Conservation (phyloP, 495 filamentous ascomycete genomes). For the Hyaloscypha finlandica region DNA sequence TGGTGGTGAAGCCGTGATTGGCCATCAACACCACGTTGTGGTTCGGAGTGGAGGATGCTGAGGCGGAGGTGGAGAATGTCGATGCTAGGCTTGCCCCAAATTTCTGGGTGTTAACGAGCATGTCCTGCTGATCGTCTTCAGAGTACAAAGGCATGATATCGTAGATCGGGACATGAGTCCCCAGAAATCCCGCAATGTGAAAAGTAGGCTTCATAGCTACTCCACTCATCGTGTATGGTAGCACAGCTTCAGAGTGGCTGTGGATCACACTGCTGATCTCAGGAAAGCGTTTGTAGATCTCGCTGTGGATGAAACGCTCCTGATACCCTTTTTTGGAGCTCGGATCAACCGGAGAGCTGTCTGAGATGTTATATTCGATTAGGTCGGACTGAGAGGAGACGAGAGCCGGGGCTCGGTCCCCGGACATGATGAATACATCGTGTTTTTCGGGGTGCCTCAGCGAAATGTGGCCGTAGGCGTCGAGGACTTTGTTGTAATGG, state of each 20-base stretch:
- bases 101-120: slow-evolving; percentile 42
- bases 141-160: slow-evolving; percentile 37
- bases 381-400: slow-evolving; percentile 46
- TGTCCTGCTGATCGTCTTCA: slow-evolving; percentile 35
- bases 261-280: slow-evolving; percentile 48
- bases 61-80: slow-evolving; percentile 14
- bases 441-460: slow-evolving; percentile 47
- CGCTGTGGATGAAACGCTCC: slow-evolving; percentile 55
- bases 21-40: slow-evolving; percentile 48
- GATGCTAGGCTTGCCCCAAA: slow-evolving; percentile 39
- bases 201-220: slow-evolving; percentile 43
- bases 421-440: slow-evolving; percentile 47
- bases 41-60: slow-evolving; percentile 1
- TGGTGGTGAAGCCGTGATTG: slow-evolving; percentile 49
- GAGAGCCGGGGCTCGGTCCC: slow-evolving; percentile 45
- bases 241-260: slow-evolving; percentile 47
- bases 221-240: slow-evolving; percentile 46
- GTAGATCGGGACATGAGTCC: slow-evolving; percentile 35
- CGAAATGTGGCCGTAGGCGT: slow-evolving; percentile 55
- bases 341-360: slow-evolving; percentile 42
- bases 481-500: slow-evolving; percentile 44
- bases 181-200: slow-evolving; percentile 51
- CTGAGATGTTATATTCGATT: slow-evolving; percentile 43
- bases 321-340: slow-evolving; percentile 37
- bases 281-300: slow-evolving; percentile 47